A percentile compares a stretch with the other conserved stretches of the same genome.
Conservation (phyloP, 495 filamentous ascomycete genomes). For the Trichoderma erinaceum region DNA sequence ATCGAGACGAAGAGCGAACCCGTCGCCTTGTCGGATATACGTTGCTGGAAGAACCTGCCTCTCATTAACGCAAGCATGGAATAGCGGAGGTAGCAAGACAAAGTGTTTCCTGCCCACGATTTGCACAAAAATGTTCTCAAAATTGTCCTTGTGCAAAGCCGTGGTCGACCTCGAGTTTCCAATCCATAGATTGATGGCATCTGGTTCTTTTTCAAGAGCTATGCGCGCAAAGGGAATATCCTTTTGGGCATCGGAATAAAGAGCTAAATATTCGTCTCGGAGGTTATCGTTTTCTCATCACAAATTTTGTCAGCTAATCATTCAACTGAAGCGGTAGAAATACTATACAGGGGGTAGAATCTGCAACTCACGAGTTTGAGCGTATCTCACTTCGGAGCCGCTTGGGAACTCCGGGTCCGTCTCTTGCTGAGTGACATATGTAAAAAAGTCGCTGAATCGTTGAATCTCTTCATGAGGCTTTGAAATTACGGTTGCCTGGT, state of each 20-base stretch:
- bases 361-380: slow-evolving; percentile 43
- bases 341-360: neutral
- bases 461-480: slow-evolving; percentile 52
- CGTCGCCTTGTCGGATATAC: slow-evolving; percentile 38
- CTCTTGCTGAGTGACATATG: slow-evolving; percentile 40
- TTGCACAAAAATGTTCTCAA: slow-evolving; percentile 77
- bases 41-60: slow-evolving; percentile 40
- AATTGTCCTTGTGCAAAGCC: slow-evolving; percentile 69
- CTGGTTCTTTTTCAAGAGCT: slow-evolving; percentile 53
- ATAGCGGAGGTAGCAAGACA: slow-evolving; percentile 59
- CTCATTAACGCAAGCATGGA: slow-evolving; percentile 58
- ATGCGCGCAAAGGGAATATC: slow-evolving; percentile 61
- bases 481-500: slow-evolving; percentile 36
- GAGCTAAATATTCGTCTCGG: slow-evolving; percentile 54
- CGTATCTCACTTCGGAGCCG: slow-evolving; percentile 42
- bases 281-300: slow-evolving; percentile 67
- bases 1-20: slow-evolving; percentile 29
- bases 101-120: slow-evolving; percentile 64
- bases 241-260: slow-evolving; percentile 49
- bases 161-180: slow-evolving; percentile 60
- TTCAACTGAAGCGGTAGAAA: neutral
- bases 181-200: slow-evolving; percentile 77
- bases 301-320: neutral
- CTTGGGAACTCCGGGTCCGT: slow-evolving; percentile 13
- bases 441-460: slow-evolving; percentile 40